These are phyloP conservation scores for Mycena sp. DNA, from an alignment of 1,284 basidiomycete species.

Conservation along the genomic window DNA sequence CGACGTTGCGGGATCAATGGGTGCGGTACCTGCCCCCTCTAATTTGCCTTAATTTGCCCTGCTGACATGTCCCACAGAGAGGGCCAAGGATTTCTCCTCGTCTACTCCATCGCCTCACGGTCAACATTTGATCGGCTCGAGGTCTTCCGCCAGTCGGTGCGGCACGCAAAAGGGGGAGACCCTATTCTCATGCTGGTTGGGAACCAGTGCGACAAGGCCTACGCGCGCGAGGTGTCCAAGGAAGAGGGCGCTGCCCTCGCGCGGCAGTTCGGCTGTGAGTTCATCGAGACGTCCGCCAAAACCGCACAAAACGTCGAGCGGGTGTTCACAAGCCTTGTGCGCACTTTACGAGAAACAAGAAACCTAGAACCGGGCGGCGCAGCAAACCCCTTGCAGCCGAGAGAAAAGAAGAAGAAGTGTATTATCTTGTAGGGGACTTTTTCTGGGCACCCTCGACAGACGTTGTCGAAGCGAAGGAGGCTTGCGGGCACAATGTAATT, in stretches of 20 bases:
- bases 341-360: slow-evolving; percentile 82
- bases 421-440: no score
- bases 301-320: slow-evolving; percentile 95
- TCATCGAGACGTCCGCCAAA: slow-evolving; percentile 97
- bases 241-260: slow-evolving; percentile 89
- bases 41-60: not conserved
- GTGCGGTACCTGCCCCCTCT: slow-evolving; percentile 37
- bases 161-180: slow-evolving; percentile 90
- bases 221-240: no score
- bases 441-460: no score
- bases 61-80: slow-evolving; percentile 65
- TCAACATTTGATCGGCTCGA: slow-evolving; percentile 95
- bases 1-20: slow-evolving; percentile 96
- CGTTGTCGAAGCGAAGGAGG: no score
- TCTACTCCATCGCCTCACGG: slow-evolving; percentile 97
- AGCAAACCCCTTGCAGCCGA: no score
- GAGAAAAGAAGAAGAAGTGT: no score
- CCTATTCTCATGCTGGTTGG: slow-evolving; percentile 91
- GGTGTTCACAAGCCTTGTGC: slow-evolving; percentile 91
- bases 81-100: slow-evolving; percentile 98
- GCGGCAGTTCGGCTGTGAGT: slow-evolving; percentile 90
- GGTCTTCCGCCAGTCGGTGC: no score
- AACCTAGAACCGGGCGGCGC: no score
- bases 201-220: slow-evolving; percentile 90
- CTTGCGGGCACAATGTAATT: no score